These are phyloP conservation scores for Penicillium canariense DNA, from an alignment of 495 filamentous ascomycete genomes.

Conservation along the genomic window DNA sequence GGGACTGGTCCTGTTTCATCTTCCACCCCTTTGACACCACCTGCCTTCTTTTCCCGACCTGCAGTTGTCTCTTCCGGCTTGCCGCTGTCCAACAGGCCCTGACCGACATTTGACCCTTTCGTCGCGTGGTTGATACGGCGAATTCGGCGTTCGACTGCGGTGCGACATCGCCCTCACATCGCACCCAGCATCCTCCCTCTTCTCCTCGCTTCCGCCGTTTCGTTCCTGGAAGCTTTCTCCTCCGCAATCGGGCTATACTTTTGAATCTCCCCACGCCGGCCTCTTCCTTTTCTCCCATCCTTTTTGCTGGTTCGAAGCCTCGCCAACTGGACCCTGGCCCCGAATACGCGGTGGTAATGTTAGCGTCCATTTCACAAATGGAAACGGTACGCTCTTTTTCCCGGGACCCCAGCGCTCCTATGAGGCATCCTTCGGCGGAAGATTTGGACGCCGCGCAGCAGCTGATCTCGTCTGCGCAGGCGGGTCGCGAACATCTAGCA, in stretches of 20 bases:
- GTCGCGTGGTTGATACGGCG: slow-evolving; percentile 33
- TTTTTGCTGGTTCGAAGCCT: too few species aligned
- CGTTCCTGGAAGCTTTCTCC: slow-evolving; percentile 5
- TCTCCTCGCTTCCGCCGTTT: slow-evolving; percentile 26
- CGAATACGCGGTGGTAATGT: slow-evolving; percentile 30
- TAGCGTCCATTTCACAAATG: slow-evolving; percentile 43
- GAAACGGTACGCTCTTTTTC: slow-evolving; percentile 41
- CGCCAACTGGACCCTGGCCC: neutral
- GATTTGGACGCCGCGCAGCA: slow-evolving; percentile 49
- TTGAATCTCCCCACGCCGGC: neutral
- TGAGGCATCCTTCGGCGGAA: slow-evolving; percentile 45
- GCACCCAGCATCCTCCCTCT: slow-evolving; percentile 1
- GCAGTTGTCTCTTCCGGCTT: slow-evolving; percentile 1
- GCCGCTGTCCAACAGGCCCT: slow-evolving; percentile 25
- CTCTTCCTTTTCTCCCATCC: neutral
- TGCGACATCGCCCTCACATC: slow-evolving; percentile 34
- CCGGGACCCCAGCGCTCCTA: slow-evolving; percentile 28
- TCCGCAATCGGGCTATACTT: slow-evolving; percentile 9
- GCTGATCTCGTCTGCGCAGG: slow-evolving; percentile 46
- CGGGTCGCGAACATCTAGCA: slow-evolving; percentile 39
- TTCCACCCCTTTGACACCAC: neutral
- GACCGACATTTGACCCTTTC: slow-evolving; percentile 44
- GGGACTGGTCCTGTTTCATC: neutral
- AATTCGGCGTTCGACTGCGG: slow-evolving; percentile 39
- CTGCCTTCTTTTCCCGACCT: slow-evolving; percentile 5